Evolutionary conservation across 116 monocot species (phyloP).

Genomic region (Thalassia testudinum): DNA sequence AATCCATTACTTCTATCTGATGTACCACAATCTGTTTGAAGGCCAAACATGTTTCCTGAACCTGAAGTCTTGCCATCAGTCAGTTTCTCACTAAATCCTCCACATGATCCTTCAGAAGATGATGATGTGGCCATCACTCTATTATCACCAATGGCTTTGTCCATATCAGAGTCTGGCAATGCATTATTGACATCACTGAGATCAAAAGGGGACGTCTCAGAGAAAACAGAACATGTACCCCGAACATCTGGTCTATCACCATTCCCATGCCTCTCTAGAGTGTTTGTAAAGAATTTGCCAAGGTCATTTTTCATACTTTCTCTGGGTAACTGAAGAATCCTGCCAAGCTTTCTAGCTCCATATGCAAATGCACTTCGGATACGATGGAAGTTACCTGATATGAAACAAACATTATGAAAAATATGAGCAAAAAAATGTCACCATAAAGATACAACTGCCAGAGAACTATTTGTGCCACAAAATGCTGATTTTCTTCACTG

Average conservation of each 20-base stretch:
- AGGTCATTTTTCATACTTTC: constrained; percentile 32
- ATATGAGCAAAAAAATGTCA: neutral
- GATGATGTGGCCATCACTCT: neutral
- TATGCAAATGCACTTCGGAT: constrained; percentile 72
- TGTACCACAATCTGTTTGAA: too few species aligned
- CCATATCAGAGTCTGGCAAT: neutral
- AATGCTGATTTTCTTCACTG: neutral
- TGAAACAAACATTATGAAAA: neutral
- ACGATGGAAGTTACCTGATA: constrained; percentile 59
- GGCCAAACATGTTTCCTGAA: neutral
- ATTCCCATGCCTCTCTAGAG: constrained; percentile 44
- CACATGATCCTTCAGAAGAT: neutral
- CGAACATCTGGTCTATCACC: constrained; percentile 34
- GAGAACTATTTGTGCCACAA: neutral
- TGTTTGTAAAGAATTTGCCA: constrained; percentile 52
- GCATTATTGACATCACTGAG: neutral
- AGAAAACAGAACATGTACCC: constrained; percentile 1
- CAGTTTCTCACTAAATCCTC: constrained; percentile 14
- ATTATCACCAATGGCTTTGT: neutral
- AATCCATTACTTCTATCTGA: neutral
- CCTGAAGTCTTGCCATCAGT: constrained; percentile 19
- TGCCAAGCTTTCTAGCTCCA: constrained; percentile 60
- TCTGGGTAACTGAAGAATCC: constrained; percentile 32
- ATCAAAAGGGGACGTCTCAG: neutral
- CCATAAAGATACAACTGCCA: neutral